These are phyloP conservation scores for Cairneyella variabilis DNA, from an alignment of 495 filamentous ascomycete species.

Conservation along the genomic window DNA sequence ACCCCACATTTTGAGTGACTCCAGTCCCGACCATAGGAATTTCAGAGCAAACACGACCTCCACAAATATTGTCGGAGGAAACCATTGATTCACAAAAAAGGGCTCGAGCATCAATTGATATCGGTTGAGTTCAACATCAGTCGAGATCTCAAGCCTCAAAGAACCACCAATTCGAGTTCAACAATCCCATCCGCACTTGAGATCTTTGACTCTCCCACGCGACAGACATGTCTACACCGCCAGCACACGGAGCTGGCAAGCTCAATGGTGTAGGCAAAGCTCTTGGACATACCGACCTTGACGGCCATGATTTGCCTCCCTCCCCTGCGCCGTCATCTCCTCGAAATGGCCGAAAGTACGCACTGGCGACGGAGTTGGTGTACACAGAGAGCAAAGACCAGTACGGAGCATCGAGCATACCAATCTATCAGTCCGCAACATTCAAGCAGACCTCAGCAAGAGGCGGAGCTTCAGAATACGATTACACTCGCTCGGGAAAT, in stretches of 20 bases:
- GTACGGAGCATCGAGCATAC: slow-evolving; percentile 90
- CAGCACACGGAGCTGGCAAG: slow-evolving; percentile 26
- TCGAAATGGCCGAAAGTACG: slow-evolving; percentile 74
- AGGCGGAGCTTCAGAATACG: slow-evolving; percentile 76
- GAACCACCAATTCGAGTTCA: too few species aligned
- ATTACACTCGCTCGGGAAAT: slow-evolving; percentile 97
- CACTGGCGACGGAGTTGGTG: slow-evolving; percentile 91
- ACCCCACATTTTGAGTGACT: too few species aligned
- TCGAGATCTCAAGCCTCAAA: neutral
- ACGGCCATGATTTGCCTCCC: slow-evolving; percentile 87
- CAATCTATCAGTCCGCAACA: slow-evolving; percentile 97
- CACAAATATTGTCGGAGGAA: too few species aligned
- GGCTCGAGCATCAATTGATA: neutral
- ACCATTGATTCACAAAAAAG: neutral
- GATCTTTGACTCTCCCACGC: too few species aligned
- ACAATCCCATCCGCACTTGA: too few species aligned
- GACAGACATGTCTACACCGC: slow-evolving; percentile 39
- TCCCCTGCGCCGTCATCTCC: slow-evolving; percentile 94
- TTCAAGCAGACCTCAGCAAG: slow-evolving; percentile 87
- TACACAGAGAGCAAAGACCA: slow-evolving; percentile 95
- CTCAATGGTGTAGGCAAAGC: slow-evolving; percentile 54
- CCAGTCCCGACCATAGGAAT: too few species aligned
- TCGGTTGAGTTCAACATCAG: slow-evolving; percentile 19
- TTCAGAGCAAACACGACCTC: too few species aligned
- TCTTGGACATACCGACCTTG: slow-evolving; percentile 71